A percentile compares a stretch with the other conserved stretches of the same genome.
These are phyloP conservation scores for Hypsizygus marmoreus DNA, from an alignment of 768 basidiomycete species.

Conservation along the genomic window DNA sequence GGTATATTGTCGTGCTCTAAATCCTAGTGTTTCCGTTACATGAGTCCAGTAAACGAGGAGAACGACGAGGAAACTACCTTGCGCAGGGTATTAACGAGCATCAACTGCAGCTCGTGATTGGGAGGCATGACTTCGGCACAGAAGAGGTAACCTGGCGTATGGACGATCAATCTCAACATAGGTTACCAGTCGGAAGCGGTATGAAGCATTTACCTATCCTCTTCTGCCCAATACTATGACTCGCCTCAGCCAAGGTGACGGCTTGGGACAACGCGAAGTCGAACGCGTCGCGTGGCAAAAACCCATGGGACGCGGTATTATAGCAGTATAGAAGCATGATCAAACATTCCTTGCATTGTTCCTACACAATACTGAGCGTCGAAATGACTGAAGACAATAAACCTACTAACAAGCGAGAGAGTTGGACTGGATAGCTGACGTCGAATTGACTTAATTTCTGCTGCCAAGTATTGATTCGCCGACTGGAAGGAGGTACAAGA, in stretches of 20 bases:
- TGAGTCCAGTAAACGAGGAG: neutral
- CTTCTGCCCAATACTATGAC: slow-evolving; percentile 59
- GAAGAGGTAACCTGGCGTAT: slow-evolving; percentile 69
- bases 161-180: neutral
- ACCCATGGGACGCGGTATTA: slow-evolving; percentile 47
- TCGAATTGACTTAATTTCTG: slow-evolving; percentile 62
- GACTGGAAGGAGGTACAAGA: slow-evolving; percentile 53
- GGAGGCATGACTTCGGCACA: slow-evolving; percentile 72
- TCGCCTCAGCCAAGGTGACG: slow-evolving; percentile 74
- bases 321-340: slow-evolving; percentile 73
- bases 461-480: slow-evolving; percentile 60
- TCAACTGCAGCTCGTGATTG: slow-evolving; percentile 71
- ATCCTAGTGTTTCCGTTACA: slow-evolving; percentile 49
- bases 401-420: slow-evolving; percentile 54
- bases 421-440: slow-evolving; percentile 49
- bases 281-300: slow-evolving; percentile 45
- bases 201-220: slow-evolving; percentile 57
- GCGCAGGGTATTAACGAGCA: slow-evolving; percentile 85
- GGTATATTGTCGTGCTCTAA: slow-evolving; percentile 58
- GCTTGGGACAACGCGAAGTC: slow-evolving; percentile 78
- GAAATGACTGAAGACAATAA: slow-evolving; percentile 8
- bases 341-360: slow-evolving; percentile 64
- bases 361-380: slow-evolving; percentile 41
- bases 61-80: slow-evolving; percentile 50
- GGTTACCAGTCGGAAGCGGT: too few relatives aligned